phyloP scores from a whole-genome alignment of 768 basidiomycete genomes.

The Mycena belliarum region DNA sequence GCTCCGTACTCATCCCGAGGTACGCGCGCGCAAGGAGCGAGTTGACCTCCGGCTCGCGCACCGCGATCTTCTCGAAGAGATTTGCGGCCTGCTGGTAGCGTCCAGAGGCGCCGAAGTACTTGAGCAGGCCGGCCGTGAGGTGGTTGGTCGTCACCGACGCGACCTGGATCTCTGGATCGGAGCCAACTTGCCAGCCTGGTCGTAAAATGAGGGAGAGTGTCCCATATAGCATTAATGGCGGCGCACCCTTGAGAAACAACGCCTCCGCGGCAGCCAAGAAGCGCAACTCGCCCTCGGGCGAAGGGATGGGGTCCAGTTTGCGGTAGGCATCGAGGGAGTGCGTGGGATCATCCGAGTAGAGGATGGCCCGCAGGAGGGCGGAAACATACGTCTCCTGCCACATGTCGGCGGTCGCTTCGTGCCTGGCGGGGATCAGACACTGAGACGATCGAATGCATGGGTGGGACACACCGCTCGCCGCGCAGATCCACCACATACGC shows the following conservation, averaged over 20 bases:
- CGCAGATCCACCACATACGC: slow-evolving; percentile 93
- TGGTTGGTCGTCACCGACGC: slow-evolving; percentile 97
- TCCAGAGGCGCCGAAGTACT: slow-evolving; percentile 94
- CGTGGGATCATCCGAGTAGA: slow-evolving; percentile 94
- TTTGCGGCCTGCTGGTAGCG: slow-evolving; percentile 88
- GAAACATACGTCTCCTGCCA: slow-evolving; percentile 99
- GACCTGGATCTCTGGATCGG: slow-evolving; percentile 98
- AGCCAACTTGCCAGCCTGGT: slow-evolving; percentile 96
- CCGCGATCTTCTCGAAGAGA: slow-evolving; percentile 86
- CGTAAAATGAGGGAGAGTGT: background rate
- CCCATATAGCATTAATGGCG: background rate
- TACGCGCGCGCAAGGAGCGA: slow-evolving; percentile 87
- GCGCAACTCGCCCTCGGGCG: slow-evolving; percentile 82
- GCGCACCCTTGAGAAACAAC: slow-evolving; percentile 79
- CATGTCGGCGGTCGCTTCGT: slow-evolving; percentile 86
- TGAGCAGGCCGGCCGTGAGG: slow-evolving; percentile 90
- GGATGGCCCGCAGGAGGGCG: slow-evolving; percentile 84
- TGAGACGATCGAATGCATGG: background rate
- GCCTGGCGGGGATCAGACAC: slow-evolving; percentile 45
- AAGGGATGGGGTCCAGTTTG: slow-evolving; percentile 92
- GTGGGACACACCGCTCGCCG: slow-evolving; percentile 77
- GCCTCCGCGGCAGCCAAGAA: slow-evolving; percentile 91
- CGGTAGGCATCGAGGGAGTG: slow-evolving; percentile 92
- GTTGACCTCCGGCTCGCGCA: slow-evolving; percentile 87
- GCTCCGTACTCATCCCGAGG: slow-evolving; percentile 90